Evolutionary conservation across 139 green algal genomes (phyloP).

Genomic region (Pleodorina starrii): DNA sequence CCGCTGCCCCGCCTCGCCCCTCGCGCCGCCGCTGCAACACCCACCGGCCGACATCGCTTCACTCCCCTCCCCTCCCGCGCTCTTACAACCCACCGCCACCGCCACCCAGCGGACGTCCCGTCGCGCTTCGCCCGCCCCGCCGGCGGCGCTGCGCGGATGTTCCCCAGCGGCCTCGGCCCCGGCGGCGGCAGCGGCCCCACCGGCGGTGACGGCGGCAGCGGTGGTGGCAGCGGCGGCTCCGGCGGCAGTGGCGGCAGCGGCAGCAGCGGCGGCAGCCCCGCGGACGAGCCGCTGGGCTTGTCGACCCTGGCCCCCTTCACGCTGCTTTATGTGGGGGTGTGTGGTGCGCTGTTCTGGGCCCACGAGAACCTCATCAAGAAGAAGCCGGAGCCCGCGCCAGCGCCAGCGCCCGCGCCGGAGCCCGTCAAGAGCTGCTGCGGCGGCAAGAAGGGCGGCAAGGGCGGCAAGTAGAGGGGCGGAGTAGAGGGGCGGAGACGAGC

Average conservation of each 20-base stretch:
- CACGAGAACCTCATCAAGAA: not conserved
- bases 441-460: constrained; percentile 4
- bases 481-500: too few species aligned
- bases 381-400: not conserved
- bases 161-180: not conserved
- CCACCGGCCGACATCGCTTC: too few species aligned
- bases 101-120: constrained; percentile 7
- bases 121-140: constrained; percentile 36
- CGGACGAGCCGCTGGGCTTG: constrained; percentile 23
- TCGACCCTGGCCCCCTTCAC: constrained; percentile 1
- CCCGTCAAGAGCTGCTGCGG: constrained; percentile 19
- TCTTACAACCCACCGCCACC: not conserved
- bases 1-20: too few species aligned
- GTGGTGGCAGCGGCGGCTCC: not conserved
- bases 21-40: too few species aligned
- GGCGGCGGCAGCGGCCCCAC: not conserved
- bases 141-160: constrained; percentile 34
- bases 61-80: not conserved
- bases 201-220: not conserved
- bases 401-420: not conserved
- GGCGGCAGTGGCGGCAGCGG: not conserved
- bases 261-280: not conserved
- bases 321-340: constrained; percentile 2
- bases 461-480: not conserved
- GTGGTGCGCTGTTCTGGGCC: not conserved